A percentile compares a stretch with the other conserved stretches of the same genome.
Evolutionary conservation across 2,329 filamentous ascomycete species (phyloP).

Genomic region (Fusarium miscanthi): DNA sequence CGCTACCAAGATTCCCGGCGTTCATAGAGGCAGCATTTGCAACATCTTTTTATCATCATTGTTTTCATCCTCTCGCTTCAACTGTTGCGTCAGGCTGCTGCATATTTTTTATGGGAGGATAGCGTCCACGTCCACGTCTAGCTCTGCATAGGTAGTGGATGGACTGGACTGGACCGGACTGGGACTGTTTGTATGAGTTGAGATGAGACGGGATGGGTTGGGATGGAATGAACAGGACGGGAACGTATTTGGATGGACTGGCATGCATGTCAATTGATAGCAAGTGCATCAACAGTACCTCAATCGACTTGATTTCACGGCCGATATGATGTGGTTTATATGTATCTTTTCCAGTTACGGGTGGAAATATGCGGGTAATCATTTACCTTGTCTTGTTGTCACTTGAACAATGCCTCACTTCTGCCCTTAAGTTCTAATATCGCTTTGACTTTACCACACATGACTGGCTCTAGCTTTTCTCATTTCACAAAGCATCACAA

Average conservation of each 20-base stretch:
- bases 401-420: background rate
- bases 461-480: slow-evolving; percentile 10
- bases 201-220: slow-evolving; percentile 3
- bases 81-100: slow-evolving; percentile 19
- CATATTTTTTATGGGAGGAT: slow-evolving; percentile 22
- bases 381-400: slow-evolving; percentile 1
- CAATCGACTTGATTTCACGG: slow-evolving; percentile 21
- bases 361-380: slow-evolving; percentile 30
- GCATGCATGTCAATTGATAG: slow-evolving; percentile 25
- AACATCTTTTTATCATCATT: slow-evolving; percentile 19
- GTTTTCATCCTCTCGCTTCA: slow-evolving; percentile 29
- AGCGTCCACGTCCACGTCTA: slow-evolving; percentile 4
- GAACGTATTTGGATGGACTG: slow-evolving; percentile 20
- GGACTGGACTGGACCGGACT: slow-evolving; percentile 7
- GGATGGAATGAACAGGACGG: slow-evolving; percentile 10
- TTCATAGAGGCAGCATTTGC: slow-evolving; percentile 41
- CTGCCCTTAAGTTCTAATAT: background rate
- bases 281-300: slow-evolving; percentile 25
- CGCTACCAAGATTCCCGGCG: slow-evolving; percentile 40
- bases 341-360: slow-evolving; percentile 33
- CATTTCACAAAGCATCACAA: slow-evolving; percentile 12
- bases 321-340: slow-evolving; percentile 26
- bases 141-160: slow-evolving; percentile 6
- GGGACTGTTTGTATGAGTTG: slow-evolving; percentile 3
- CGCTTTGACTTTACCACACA: slow-evolving; percentile 8